Percentiles rank a stretch among this genome's conserved stretches.
These are phyloP conservation scores for Sphaerostilbella broomeana DNA, from an alignment of 2,329 filamentous ascomycete species.

Conservation along the genomic window DNA sequence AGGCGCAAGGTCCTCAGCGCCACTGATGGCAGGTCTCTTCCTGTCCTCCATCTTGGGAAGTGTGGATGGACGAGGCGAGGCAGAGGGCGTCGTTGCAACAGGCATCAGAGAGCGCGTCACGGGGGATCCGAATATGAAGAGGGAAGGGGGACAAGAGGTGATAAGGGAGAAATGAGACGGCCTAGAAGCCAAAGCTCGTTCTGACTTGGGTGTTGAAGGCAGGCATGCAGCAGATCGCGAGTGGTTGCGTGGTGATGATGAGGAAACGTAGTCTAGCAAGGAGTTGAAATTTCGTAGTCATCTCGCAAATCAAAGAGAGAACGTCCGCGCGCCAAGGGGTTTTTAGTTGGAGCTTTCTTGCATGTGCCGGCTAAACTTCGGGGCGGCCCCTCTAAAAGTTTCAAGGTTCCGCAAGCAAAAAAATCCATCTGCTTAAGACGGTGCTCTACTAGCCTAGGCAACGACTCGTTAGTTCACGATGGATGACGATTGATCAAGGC, in stretches of 20 bases:
- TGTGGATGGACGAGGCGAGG: constrained; percentile 69
- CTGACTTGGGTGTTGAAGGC: constrained; percentile 25
- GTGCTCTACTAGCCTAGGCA: too few species aligned
- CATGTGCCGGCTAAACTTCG: constrained; percentile 29
- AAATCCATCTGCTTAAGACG: too few species aligned
- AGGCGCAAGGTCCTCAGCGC: constrained; percentile 75
- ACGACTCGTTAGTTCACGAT: too few species aligned
- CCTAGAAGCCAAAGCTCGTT: constrained; percentile 30
- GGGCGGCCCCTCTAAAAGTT: too few species aligned
- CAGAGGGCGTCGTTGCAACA: constrained; percentile 68
- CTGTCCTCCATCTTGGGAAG: constrained; percentile 98
- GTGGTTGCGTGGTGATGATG: constrained; percentile 28
- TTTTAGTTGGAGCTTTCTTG: constrained; percentile 23
- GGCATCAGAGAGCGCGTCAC: constrained; percentile 64
- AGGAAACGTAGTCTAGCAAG: constrained; percentile 29
- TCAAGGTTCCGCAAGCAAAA: neutral
- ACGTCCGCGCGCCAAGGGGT: constrained; percentile 29
- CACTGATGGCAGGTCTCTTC: constrained; percentile 83
- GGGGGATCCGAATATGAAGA: constrained; percentile 32
- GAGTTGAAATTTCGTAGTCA: constrained; percentile 41
- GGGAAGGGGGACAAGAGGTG: constrained; percentile 17
- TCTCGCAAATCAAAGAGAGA: constrained; percentile 34
- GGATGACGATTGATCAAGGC: constrained; percentile 4
- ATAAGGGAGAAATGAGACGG: constrained; percentile 22
- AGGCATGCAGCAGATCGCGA: constrained; percentile 31